Percentiles rank a stretch among this genome's conserved stretches.
Evolutionary conservation across 2,329 filamentous ascomycete species (phyloP).

Genomic region (Leptodontidium sp.): DNA sequence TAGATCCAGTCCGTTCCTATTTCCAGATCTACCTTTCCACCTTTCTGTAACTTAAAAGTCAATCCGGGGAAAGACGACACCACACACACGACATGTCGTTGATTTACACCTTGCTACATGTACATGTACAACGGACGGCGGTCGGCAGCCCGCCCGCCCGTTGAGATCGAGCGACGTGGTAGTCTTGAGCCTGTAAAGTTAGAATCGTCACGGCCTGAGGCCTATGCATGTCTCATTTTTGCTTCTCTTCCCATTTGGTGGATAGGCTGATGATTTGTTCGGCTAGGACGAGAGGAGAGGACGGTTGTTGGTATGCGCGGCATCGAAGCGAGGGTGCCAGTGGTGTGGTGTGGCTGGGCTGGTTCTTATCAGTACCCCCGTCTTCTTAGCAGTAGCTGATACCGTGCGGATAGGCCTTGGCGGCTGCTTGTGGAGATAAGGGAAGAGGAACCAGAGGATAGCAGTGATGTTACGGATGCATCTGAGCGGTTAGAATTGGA

Average conservation of each 20-base stretch:
- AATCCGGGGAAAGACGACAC: background rate
- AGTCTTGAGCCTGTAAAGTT: background rate
- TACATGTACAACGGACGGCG: no score
- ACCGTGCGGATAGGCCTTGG: no score
- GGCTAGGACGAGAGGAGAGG: background rate
- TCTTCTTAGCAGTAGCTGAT: background rate
- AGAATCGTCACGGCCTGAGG: background rate
- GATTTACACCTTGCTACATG: background rate
- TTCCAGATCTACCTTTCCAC: background rate
- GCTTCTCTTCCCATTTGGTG: background rate
- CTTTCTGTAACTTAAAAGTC: background rate
- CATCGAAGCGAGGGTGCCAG: background rate
- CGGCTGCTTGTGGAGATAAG: conserved; percentile 4
- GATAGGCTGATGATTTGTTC: background rate
- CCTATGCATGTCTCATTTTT: conserved; percentile 2
- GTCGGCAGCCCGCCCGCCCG: background rate
- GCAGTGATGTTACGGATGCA: conserved; percentile 3
- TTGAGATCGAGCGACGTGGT: conserved; percentile 1
- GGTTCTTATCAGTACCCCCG: conserved; percentile 3
- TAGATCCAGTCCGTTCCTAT: background rate
- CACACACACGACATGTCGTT: background rate
- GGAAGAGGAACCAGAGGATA: background rate
- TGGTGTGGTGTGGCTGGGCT: background rate
- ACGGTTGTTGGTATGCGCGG: background rate
- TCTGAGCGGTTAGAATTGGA: background rate